Evolutionary conservation across 331 rosid species (phyloP), one percentile per base, ranked within the genome.

Genomic region (Pyrus hybrid): DNA sequence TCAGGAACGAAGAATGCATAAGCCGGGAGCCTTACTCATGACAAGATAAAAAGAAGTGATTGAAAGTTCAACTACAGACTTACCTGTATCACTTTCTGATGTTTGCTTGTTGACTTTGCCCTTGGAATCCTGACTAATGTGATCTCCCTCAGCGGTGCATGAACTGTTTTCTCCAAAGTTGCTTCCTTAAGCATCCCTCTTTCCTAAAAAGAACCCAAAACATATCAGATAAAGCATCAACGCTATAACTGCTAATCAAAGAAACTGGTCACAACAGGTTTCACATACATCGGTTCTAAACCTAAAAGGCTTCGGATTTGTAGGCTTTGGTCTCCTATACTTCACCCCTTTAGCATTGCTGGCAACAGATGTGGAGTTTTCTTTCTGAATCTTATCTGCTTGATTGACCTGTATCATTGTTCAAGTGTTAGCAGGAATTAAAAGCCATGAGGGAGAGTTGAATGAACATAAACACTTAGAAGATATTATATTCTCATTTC

Each of bases 261-360:
- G 23, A 72, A 62, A 76, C 43, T 37, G 76, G 56, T 63, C 67
- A 60, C 45, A 53, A 82, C 80, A 65, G 58, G 61, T 68, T 47
- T 43, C 75, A 78, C 91, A 80, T 82, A 95, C 99, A 89, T 92
- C 91, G 68, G 97, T 95, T 92, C 96, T 86, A 77, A 95, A 84
- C 89, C 91, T 90, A 82, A 95, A 92, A 58, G 99, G 97, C 84
- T 89, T 95, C 30, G 99, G 99, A 80, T 92, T 84, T 71, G 99
- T 92, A 25, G 93, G 81, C 90, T 83, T 92, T 80, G 93, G 86
- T 82, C 85, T 89, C 83, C 79, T 86, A 73, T 90, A 74, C 83
- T 95, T 92, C 25, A 86, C 79, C 80, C 81, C 93, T 77, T 86
- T 89, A 85, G 85, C 65, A 72, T 57, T 73, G 74, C 70, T 26